Base-by-base conservation (phyloP, 305 asterid genomes). In the Coffea humblotiana region DNA sequence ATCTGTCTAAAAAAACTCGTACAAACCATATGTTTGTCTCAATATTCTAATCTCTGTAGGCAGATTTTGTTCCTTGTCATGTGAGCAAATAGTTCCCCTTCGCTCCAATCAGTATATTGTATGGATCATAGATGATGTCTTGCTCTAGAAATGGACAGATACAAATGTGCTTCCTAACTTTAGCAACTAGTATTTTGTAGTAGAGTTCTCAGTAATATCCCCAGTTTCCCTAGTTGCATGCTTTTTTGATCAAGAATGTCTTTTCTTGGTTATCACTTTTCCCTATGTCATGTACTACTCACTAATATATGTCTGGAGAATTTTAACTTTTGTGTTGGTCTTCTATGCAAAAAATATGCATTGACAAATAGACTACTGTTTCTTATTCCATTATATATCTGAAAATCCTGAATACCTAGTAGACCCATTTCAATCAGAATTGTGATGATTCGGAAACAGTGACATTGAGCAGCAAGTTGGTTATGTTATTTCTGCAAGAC, bases 261-360 rank as follows among this genome's bases (percentile, higher is more conserved):
- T 84, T 87, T 82, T 84, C 87, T 82, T 81, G 66, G 82, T 71
- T 45, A 82, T 78, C 87, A 78, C 84, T 77, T 87, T 86, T 79
- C 74, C 83, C 79, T 72, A 84, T 90, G 92, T 84, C 91, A 82
- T 70, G 84, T 88, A 84, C 86, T 82, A 87, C 69, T 82, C 88
- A 88, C 74, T 80, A 83, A 80, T 78, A 80, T 87, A 74, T 88
- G 82, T 83, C 88, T 81, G 85, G 85, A 87, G 80, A 83, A 78
- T 73, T 86, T 83, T 84, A 82, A 83, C 90, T 88, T 84, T 87
- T 78, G 7, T 81, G 82, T 69, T 88, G 89, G 85, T 75, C 77
- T 87, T 83, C 15, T 87, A 35, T 79, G 71, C 84, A 82, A 76
- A 83, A 47, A 82, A 71, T 52, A 75, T 37, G 51, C 47, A 63